A percentile compares a stretch with the other conserved stretches of the same genome.
Conservation (phyloP, 169 alveolate genomes). For the Eimeria falciformis region DNA sequence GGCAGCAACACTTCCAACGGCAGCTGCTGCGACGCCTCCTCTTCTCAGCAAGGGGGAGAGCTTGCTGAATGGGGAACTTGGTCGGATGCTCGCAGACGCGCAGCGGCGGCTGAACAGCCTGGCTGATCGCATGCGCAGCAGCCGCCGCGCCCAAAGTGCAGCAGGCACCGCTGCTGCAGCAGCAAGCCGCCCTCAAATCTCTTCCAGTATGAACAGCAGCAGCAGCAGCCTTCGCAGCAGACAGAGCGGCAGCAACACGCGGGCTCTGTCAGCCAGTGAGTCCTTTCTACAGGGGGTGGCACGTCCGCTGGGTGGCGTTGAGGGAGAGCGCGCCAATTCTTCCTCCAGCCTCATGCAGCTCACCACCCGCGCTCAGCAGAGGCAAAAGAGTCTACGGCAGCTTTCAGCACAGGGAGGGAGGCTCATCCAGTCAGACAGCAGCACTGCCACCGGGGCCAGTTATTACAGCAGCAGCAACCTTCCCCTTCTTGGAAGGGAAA, state of each 20-base stretch:
- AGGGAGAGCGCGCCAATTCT: too few relatives aligned
- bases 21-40: slow-evolving; percentile 35
- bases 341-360: too few relatives aligned
- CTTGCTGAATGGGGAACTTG: background rate
- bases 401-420: background rate
- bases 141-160: background rate
- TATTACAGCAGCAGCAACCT: background rate
- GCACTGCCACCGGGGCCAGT: background rate
- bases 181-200: too few relatives aligned
- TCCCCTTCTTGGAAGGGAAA: slow-evolving; percentile 17
- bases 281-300: background rate
- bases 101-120: slow-evolving; percentile 2
- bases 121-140: background rate
- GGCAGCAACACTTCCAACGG: background rate
- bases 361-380: background rate
- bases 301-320: background rate
- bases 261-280: background rate
- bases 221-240: too few relatives aligned
- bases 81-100: background rate
- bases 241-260: too few relatives aligned
- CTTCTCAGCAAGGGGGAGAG: too few relatives aligned
- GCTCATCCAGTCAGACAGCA: background rate
- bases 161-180: background rate
- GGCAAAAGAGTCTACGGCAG: background rate
- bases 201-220: too few relatives aligned